Evolutionary conservation across 768 basidiomycete species (phyloP), one percentile per base, ranked within the genome.

Genomic region (Lentinula lateritia): DNA sequence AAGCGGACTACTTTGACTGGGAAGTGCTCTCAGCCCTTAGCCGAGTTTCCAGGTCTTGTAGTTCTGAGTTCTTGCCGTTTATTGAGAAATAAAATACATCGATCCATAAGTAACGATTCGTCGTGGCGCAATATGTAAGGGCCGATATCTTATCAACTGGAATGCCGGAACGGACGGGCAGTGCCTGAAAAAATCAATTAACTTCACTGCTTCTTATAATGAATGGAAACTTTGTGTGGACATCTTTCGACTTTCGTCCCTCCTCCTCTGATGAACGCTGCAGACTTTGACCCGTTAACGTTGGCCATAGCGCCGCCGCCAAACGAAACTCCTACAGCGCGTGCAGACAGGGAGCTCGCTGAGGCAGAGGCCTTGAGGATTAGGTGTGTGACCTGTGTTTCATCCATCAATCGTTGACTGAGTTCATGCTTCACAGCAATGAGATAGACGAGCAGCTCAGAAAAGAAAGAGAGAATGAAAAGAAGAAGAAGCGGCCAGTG

Each of bases 391-490:
- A 16, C 38, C 20, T 36, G 9, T 23, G 34, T n/a, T 4, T 58
- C 16, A 20, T 52, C 42, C 38, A 38, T 23, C 18, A 15, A 12
- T 45, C 12, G 8, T 15, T 13, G 9, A 43, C 50, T 35, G 38
- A 38, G n/a, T 28, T 7, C 39, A 60, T 39, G 1, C 6, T 46
- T 6, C 18, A 20, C 13, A 83, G 87, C 72, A 88, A 92, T 46
- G 80, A 84, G 63, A 93, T 93, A 62, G 91, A 93, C 76, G 88
- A 88, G 58, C 81, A 84, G 70, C 74, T 93, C 46, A 80, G 82
- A 54, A 78, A 76, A 58, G 90, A 92, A 69, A 80, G 75, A 63
- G 78, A 80, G 13, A 77, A 75, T 0, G 73, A 84, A 60, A 86
- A 77, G 74, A 85, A 80, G 73, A 85, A 80, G 70, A 86, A 82